Evolutionary conservation across 208 protist genomes (phyloP).

Genomic region (Acanthamoeba royreba): DNA sequence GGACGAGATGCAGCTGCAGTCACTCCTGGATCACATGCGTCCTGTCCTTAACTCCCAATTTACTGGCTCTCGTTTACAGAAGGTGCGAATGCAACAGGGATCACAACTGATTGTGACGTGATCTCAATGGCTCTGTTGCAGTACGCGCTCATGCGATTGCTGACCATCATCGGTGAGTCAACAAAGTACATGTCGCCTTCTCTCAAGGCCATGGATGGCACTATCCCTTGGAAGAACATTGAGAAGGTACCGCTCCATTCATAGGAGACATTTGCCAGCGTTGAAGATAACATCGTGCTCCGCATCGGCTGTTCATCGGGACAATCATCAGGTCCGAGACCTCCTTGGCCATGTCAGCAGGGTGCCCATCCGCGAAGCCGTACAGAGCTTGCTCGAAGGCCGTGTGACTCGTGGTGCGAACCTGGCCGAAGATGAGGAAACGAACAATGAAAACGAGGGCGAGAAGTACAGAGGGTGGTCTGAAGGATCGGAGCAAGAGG

Average conservation of each 20-base stretch:
- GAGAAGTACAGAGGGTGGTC: no score
- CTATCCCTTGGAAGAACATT: constrained; percentile 3
- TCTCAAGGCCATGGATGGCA: not conserved
- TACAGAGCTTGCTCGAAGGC: not conserved
- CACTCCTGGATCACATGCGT: not conserved
- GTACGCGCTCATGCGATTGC: not conserved
- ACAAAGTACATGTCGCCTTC: not conserved
- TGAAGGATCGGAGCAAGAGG: no score
- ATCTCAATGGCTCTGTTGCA: not conserved
- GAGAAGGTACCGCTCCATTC: not conserved
- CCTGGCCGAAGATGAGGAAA: not conserved
- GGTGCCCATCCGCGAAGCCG: not conserved
- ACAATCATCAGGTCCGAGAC: not conserved
- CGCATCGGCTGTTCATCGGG: not conserved
- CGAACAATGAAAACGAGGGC: not conserved
- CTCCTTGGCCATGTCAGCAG: not conserved
- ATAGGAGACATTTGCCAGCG: no score
- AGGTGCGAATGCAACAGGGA: not conserved
- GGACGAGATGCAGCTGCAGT: not conserved
- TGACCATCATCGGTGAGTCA: not conserved
- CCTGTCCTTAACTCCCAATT: not conserved
- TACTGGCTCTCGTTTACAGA: not conserved
- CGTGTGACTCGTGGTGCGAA: not conserved
- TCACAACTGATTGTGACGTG: not conserved
- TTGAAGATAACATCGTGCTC: no score